A percentile compares a stretch with the other conserved stretches of the same genome.
Evolutionary conservation across 163 green algal genomes (phyloP).

Genomic region (Picocystis sp.): DNA sequence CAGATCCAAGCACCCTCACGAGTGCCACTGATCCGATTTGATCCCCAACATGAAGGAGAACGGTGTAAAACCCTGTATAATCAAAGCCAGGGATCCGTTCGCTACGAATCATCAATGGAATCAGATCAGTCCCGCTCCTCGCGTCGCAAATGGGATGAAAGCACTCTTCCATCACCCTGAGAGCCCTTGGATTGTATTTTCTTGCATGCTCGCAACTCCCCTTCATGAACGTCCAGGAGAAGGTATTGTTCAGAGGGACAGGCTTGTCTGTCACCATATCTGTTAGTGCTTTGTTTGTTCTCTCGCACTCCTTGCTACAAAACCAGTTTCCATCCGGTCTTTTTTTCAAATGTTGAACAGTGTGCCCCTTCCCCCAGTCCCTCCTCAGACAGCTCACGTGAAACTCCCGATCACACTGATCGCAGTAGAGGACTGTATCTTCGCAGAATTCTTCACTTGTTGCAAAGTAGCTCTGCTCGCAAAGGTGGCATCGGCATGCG

Average conservation of each 20-base stretch:
- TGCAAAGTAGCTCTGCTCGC: constrained; percentile 52
- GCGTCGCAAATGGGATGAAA: constrained; percentile 88
- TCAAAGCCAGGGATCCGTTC: constrained; percentile 31
- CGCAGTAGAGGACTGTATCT: constrained; percentile 83
- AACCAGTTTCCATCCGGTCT: constrained; percentile 22
- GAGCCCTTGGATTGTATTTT: too few relatives aligned
- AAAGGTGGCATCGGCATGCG: constrained; percentile 10
- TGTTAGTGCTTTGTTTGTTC: too few relatives aligned
- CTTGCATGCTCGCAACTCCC: too few relatives aligned
- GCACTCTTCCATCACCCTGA: constrained; percentile 35
- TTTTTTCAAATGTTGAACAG: neutral
- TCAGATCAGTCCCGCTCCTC: constrained; percentile 52
- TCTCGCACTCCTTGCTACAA: constrained; percentile 8
- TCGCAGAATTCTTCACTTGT: constrained; percentile 54
- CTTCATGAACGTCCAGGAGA: too few relatives aligned
- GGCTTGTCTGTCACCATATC: too few relatives aligned
- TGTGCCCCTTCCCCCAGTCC: neutral
- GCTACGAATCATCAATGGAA: constrained; percentile 70
- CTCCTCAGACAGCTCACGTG: constrained; percentile 38
- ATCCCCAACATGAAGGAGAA: constrained; percentile 32
- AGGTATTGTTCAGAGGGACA: too few relatives aligned
- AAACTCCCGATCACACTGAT: constrained; percentile 92
- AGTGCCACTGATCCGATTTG: constrained; percentile 49
- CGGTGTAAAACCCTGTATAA: constrained; percentile 43
- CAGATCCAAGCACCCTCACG: constrained; percentile 58